These are phyloP conservation scores for Trichosporon asahii DNA, from an alignment of 1,284 basidiomycete genomes.

Conservation along the genomic window DNA sequence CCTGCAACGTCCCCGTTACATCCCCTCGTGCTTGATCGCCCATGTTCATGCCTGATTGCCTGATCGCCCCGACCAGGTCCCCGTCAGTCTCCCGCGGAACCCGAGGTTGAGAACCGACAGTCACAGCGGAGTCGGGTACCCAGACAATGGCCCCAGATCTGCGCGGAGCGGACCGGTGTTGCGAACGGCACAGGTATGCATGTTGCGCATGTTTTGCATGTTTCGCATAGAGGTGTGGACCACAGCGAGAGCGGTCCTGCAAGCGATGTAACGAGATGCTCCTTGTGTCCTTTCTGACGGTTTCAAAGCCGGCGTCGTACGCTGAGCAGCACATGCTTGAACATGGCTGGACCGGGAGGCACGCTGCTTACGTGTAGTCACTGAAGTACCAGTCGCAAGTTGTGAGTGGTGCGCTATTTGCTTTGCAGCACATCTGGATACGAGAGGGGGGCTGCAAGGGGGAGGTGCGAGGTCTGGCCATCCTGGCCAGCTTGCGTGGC, in stretches of 20 bases:
- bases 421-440: background rate
- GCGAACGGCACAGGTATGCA: background rate
- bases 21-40: background rate
- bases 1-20: background rate
- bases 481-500: background rate
- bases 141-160: background rate
- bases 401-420: background rate
- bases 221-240: background rate
- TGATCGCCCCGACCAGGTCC: background rate
- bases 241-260: no score
- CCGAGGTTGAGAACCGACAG: no score
- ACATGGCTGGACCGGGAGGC: background rate
- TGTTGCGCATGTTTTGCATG: background rate
- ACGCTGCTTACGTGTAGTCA: background rate
- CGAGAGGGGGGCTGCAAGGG: background rate
- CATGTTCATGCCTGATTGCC: background rate
- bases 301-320: background rate
- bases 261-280: background rate
- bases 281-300: background rate
- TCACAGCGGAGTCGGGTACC: no score
- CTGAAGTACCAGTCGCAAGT: background rate
- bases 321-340: background rate
- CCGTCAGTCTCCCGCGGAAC: no score
- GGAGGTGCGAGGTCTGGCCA: background rate
- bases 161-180: background rate